Evolutionary conservation across 352 stramenopile genomes (phyloP), one percentile per base, ranked within the genome.

Genomic region (Thalassiosira exigua): DNA sequence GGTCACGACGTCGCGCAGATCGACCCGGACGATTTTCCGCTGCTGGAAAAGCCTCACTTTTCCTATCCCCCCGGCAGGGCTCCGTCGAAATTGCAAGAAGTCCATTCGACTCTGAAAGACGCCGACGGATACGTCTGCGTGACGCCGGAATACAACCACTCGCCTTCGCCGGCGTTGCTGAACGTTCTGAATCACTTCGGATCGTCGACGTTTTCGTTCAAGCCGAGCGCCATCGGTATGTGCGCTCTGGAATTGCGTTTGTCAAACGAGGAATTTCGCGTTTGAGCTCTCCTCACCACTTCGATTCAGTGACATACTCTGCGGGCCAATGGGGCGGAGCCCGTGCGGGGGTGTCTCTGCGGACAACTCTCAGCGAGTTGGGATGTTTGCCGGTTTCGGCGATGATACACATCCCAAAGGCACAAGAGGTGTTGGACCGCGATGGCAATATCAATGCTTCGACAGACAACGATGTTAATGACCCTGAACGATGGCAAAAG

Each of bases 81-180:
- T 19, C 88, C 88, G 4, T 9, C 57, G 27, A n/a, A 77, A 22
- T 51, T 93, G 21, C 26, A 85, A 54, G 58, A 85, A 26, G 56
- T 82, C 9, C 72, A 75, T 30, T 56, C 68, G 4, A 75, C 75
- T 26, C 54, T 95, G 19, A 17, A 75, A 27, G 53, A 78, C 41
- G 88, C 87, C n/a, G 87, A 95, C 81, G 79, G 70, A 4, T 92
- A 92, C 68, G 81, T 95, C 4, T 78, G 74, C 39, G 69, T 94
- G 0, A 94, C 84, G 22, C 90, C 90, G 1, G 90, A 95, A 71
- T 95, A 94, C 73, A 95, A 95, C 67, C 90, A 95, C 75, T 82
- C 77, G 0, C 85, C 86, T 32, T 89, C 83, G 26, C 90, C 89
- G 17, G 90, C 70, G 27, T 81, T 95, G 30, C 24, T 90, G 17